These are phyloP conservation scores for Cercospora canescens DNA, from an alignment of 2,329 filamentous ascomycete species.

Conservation along the genomic window DNA sequence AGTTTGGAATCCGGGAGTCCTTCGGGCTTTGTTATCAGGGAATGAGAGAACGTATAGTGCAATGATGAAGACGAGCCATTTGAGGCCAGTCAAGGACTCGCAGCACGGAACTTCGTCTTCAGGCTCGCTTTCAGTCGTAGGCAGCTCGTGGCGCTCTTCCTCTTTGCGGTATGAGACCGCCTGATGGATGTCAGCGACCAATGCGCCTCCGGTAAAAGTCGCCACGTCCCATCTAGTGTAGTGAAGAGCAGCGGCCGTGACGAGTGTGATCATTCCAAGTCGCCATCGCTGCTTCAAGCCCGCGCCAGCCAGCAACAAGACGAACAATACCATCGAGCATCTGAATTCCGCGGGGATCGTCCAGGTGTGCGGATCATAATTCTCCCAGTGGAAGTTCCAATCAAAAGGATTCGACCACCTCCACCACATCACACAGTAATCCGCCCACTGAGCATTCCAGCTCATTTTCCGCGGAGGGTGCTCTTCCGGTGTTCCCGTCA, in stretches of 20 bases:
- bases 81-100: background rate
- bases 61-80: constrained; percentile 7
- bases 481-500: constrained; percentile 9
- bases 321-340: constrained; percentile 15
- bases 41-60: constrained; percentile 17
- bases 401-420: constrained; percentile 6
- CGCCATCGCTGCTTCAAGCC: constrained; percentile 14
- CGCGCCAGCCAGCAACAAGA: constrained; percentile 12
- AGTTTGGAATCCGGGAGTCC: constrained; percentile 10
- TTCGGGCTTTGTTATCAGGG: constrained; percentile 12
- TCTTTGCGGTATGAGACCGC: background rate
- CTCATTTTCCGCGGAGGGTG: constrained; percentile 3
- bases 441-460: background rate
- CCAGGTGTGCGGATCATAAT: constrained; percentile 16
- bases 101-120: background rate
- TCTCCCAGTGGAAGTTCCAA: constrained; percentile 4
- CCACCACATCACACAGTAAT: constrained; percentile 11
- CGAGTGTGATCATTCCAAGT: constrained; percentile 9
- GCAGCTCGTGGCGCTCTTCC: background rate
- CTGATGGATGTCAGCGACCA: constrained; percentile 17
- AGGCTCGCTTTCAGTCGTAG: background rate
- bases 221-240: constrained; percentile 16
- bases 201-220: constrained; percentile 18
- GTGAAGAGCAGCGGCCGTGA: constrained; percentile 1
- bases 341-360: constrained; percentile 18